Conservation (phyloP, 306 rosid species). For the Crotalaria pallida region DNA sequence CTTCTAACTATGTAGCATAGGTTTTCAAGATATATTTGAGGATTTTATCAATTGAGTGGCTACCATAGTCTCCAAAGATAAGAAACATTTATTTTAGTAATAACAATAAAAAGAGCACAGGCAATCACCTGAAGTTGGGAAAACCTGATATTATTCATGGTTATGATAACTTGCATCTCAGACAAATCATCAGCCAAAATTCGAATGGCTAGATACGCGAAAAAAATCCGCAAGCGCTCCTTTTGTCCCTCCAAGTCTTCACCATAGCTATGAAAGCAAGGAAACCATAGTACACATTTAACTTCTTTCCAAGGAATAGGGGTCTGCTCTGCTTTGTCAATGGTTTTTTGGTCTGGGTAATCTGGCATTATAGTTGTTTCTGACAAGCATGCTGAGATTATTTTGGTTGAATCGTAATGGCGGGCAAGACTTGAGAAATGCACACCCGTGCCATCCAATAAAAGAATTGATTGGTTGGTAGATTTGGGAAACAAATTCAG, state of each 20-base stretch:
- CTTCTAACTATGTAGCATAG: neutral
- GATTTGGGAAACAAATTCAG: constrained; percentile 39
- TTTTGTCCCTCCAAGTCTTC: constrained; percentile 46
- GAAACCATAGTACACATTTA: constrained; percentile 70
- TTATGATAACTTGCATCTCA: constrained; percentile 53
- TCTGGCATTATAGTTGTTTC: constrained; percentile 34
- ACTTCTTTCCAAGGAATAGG: constrained; percentile 65
- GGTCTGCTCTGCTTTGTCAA: constrained; percentile 46
- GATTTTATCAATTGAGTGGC: too few relatives aligned
- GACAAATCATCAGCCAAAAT: constrained; percentile 50
- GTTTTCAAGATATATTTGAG: neutral
- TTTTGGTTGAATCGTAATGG: constrained; percentile 48
- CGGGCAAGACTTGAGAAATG: constrained; percentile 44
- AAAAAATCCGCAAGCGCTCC: constrained; percentile 46
- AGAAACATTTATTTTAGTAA: too few relatives aligned
- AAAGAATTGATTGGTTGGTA: constrained; percentile 47
- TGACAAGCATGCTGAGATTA: constrained; percentile 54
- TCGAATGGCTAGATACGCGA: constrained; percentile 60
- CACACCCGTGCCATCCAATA: constrained; percentile 61
- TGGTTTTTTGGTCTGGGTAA: constrained; percentile 60
- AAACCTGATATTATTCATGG: constrained; percentile 75
- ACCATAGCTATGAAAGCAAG: constrained; percentile 39
- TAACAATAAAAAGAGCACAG: neutral
- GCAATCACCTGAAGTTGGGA: constrained; percentile 69
- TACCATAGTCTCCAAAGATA: too few relatives aligned